Evolutionary conservation across 306 rosid species (phyloP).

Genomic region (Hippophae rhamnoides): DNA sequence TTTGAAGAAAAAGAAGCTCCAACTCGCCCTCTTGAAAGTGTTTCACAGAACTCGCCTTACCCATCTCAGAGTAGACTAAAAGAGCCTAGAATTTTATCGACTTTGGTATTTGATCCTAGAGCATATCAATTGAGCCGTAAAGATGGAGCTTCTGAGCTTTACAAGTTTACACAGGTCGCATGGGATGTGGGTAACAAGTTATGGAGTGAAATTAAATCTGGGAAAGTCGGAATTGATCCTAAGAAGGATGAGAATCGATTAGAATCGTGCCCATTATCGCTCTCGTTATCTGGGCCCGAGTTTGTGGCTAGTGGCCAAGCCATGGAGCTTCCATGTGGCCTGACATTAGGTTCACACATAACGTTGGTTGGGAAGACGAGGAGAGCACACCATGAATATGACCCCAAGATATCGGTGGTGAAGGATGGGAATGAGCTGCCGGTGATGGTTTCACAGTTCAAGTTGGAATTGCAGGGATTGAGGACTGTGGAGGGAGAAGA

Average conservation of each 20-base stretch:
- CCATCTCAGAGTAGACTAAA: slow-evolving; percentile 38
- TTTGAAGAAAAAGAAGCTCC: slow-evolving; percentile 51
- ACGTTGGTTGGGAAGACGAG: slow-evolving; percentile 72
- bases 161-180: slow-evolving; percentile 52
- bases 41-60: slow-evolving; percentile 32
- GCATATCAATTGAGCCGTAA: slow-evolving; percentile 25
- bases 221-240: slow-evolving; percentile 6
- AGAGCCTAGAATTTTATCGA: slow-evolving; percentile 30
- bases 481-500: slow-evolving; percentile 78
- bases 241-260: slow-evolving; percentile 23
- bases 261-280: slow-evolving; percentile 51
- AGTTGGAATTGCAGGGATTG: slow-evolving; percentile 84
- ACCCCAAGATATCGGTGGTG: slow-evolving; percentile 28
- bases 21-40: slow-evolving; percentile 40
- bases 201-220: slow-evolving; percentile 52
- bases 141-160: slow-evolving; percentile 36
- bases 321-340: slow-evolving; percentile 76
- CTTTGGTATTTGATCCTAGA: slow-evolving; percentile 34
- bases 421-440: slow-evolving; percentile 31
- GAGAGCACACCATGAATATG: slow-evolving; percentile 25
- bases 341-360: slow-evolving; percentile 73
- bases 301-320: slow-evolving; percentile 34
- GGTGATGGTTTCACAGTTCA: slow-evolving; percentile 52
- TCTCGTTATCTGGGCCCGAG: slow-evolving; percentile 43
- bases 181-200: slow-evolving; percentile 40